phyloP scores from a whole-genome alignment of 345 rosid genomes.

The Hibiscus tridactylites region DNA sequence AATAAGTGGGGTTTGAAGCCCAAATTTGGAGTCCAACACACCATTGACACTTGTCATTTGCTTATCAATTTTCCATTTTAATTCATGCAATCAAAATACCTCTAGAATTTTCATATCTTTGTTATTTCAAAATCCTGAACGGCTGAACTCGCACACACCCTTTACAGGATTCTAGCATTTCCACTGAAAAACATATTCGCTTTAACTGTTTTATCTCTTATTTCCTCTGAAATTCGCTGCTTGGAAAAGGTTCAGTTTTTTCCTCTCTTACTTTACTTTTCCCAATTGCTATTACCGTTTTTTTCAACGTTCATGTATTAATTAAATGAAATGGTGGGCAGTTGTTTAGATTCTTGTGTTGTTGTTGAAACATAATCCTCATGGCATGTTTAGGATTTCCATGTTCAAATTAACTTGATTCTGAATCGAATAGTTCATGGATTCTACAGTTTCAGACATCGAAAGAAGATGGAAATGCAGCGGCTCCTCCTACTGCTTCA shows the following conservation, averaged over 20 bases:
- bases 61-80: background rate
- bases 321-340: background rate
- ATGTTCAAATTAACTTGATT: background rate
- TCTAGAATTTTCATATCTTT: background rate
- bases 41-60: background rate
- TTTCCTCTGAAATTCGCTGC: slow-evolving; percentile 49
- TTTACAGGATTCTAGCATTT: slow-evolving; percentile 1
- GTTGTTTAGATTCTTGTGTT: background rate
- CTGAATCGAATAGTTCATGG: background rate
- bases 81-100: background rate
- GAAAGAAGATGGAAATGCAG: slow-evolving; percentile 10
- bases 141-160: background rate
- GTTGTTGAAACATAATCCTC: background rate
- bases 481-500: slow-evolving; percentile 19
- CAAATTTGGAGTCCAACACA: background rate
- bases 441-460: slow-evolving; percentile 24
- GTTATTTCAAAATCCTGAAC: background rate
- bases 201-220: slow-evolving; percentile 28
- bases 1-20: background rate
- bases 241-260: slow-evolving; percentile 52
- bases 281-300: background rate
- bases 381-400: no score
- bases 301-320: background rate
- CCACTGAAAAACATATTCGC: background rate
- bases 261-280: background rate